Percentiles rank a stretch among this genome's conserved stretches.
These are phyloP conservation scores for Penicillium sp. DNA, from an alignment of 2,329 filamentous ascomycete genomes.

Conservation along the genomic window DNA sequence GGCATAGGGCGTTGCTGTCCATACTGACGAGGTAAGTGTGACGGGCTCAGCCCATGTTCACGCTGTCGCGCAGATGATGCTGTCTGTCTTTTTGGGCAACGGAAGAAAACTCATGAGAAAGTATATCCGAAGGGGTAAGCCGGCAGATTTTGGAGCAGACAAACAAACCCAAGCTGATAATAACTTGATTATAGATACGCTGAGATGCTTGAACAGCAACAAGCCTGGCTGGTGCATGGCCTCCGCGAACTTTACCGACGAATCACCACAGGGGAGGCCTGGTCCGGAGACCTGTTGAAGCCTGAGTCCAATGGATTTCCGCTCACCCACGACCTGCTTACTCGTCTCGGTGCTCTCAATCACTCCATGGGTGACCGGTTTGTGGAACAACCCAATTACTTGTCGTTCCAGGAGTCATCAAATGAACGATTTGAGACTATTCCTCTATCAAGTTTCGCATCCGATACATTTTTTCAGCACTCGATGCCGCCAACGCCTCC, in stretches of 20 bases:
- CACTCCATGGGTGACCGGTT: slow-evolving; percentile 46
- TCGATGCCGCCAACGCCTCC: background rate
- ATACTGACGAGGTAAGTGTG: slow-evolving; percentile 47
- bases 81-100: slow-evolving; percentile 65
- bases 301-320: slow-evolving; percentile 56
- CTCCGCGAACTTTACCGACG: slow-evolving; percentile 62
- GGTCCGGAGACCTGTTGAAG: slow-evolving; percentile 56
- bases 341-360: slow-evolving; percentile 59
- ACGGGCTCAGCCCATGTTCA: slow-evolving; percentile 62
- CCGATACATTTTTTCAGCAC: background rate
- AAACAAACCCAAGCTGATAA: slow-evolving; percentile 4
- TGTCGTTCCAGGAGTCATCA: background rate
- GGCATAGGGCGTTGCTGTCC: slow-evolving; percentile 16
- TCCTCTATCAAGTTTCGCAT: background rate
- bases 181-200: slow-evolving; percentile 51
- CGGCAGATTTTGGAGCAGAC: background rate
- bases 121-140: slow-evolving; percentile 66
- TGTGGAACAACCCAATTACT: background rate
- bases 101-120: slow-evolving; percentile 67
- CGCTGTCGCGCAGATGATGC: slow-evolving; percentile 65
- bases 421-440: background rate
- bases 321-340: slow-evolving; percentile 64
- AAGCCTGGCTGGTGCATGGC: slow-evolving; percentile 61
- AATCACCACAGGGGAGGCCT: slow-evolving; percentile 53
- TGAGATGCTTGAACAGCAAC: slow-evolving; percentile 68